Conservation (phyloP, 2,329 filamentous ascomycete genomes). For the Blastomyces parvus region DNA sequence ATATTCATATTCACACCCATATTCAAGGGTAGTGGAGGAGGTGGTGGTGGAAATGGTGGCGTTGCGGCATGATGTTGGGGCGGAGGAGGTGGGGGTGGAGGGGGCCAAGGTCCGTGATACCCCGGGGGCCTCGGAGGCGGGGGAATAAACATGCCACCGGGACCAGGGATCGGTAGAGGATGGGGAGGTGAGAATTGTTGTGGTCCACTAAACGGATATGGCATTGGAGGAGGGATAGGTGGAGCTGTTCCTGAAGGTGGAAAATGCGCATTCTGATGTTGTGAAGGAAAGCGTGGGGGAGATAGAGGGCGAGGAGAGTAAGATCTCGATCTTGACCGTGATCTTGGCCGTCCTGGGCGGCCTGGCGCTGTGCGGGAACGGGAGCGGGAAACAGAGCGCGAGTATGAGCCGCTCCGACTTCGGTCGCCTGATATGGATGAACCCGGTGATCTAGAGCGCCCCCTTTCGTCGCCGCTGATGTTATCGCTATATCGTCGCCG, state of each 20-base stretch:
- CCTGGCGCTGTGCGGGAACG: slow-evolving; percentile 22
- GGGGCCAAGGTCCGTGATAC: slow-evolving; percentile 31
- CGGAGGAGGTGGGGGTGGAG: slow-evolving; percentile 27
- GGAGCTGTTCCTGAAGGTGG: slow-evolving; percentile 7
- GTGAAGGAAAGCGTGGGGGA: slow-evolving; percentile 16
- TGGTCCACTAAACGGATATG: slow-evolving; percentile 8
- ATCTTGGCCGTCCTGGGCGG: slow-evolving; percentile 21
- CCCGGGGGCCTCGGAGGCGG: slow-evolving; percentile 27
- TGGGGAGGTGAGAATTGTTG: slow-evolving; percentile 12
- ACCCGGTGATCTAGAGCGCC: slow-evolving; percentile 24
- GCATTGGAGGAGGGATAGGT: slow-evolving; percentile 19
- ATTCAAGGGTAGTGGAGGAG: slow-evolving; percentile 6
- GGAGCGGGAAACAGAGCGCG: slow-evolving; percentile 24
- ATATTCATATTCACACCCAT: slow-evolving; percentile 14
- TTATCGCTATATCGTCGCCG: slow-evolving; percentile 35
- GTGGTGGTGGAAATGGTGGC: slow-evolving; percentile 5
- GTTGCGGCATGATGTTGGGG: slow-evolving; percentile 14
- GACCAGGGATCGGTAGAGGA: slow-evolving; percentile 12
- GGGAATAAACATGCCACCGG: slow-evolving; percentile 10
- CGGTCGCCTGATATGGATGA: slow-evolving; percentile 23
- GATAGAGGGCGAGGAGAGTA: slow-evolving; percentile 27
- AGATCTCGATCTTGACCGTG: slow-evolving; percentile 22
- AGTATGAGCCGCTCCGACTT: slow-evolving; percentile 17
- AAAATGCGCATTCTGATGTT: slow-evolving; percentile 12
- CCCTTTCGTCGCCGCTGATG: slow-evolving; percentile 23